These are phyloP conservation scores for Danielozyma ontarioensis DNA, from an alignment of 805 yeast species.

Conservation along the genomic window DNA sequence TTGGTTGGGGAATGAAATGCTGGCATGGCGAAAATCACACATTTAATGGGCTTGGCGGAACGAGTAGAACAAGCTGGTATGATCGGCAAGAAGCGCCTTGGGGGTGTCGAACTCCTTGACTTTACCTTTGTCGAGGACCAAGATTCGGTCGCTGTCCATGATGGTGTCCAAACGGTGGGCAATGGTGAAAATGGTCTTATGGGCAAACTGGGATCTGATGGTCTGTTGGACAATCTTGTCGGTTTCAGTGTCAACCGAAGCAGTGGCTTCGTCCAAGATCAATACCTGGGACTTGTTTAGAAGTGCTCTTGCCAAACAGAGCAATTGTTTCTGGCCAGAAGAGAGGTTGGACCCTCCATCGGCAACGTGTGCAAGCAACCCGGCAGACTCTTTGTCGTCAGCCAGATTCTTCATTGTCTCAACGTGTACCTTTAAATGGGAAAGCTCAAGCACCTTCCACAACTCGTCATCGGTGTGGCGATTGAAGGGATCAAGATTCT, in stretches of 20 bases:
- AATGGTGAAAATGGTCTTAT: constrained; percentile 14
- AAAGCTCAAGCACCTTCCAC: constrained; percentile 23
- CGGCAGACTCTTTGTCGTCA: constrained; percentile 4
- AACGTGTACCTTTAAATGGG: constrained; percentile 21
- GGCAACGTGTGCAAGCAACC: constrained; percentile 4
- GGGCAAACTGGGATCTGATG: constrained; percentile 12
- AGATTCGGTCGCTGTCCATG: constrained; percentile 15
- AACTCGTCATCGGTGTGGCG: constrained; percentile 16
- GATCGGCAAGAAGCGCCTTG: constrained; percentile 2
- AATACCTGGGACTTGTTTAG: constrained; percentile 11
- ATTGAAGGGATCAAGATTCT: constrained; percentile 23
- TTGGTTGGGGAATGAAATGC: not conserved
- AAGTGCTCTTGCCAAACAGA: constrained; percentile 16
- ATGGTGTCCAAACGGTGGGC: constrained; percentile 17
- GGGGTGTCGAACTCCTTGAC: constrained; percentile 14
- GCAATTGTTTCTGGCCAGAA: constrained; percentile 14
- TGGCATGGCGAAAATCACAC: not conserved
- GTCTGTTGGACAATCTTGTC: constrained; percentile 13
- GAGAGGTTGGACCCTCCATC: constrained; percentile 16
- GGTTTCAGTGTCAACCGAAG: constrained; percentile 11
- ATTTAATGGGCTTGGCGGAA: constrained; percentile 6
- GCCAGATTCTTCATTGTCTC: constrained; percentile 16
- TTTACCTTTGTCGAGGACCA: constrained; percentile 12
- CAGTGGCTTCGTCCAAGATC: constrained; percentile 17
- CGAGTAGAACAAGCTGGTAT: constrained; percentile 5